Conservation (phyloP, 148 eudicot species). For the Rhododendron ovatum region DNA sequence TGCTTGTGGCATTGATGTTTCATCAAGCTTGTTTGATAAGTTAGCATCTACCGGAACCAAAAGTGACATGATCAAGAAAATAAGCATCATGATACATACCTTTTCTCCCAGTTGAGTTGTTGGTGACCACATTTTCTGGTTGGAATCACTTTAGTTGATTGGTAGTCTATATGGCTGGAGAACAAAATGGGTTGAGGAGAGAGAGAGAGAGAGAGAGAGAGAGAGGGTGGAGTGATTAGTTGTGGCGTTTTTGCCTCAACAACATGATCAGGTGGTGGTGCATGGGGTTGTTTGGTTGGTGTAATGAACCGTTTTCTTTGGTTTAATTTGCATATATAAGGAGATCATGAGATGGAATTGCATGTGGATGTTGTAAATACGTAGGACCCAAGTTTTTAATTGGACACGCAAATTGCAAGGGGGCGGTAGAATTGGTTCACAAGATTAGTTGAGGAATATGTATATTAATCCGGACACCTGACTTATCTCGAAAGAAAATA, state of each 20-base stretch:
- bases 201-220: constrained; percentile 1
- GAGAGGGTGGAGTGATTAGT: not conserved
- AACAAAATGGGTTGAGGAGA: not conserved
- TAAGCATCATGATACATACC: not conserved
- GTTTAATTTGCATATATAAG: not conserved
- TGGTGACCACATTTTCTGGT: constrained; percentile 1
- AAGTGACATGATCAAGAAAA: not conserved
- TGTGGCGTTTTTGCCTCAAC: not conserved
- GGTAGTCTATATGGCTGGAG: not conserved
- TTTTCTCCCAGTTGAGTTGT: not conserved
- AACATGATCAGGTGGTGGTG: not conserved
- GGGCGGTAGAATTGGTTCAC: not conserved
- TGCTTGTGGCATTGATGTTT: constrained; percentile 7
- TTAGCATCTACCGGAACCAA: not conserved
- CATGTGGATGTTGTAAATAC: constrained; percentile 33
- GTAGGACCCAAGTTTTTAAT: constrained; percentile 8
- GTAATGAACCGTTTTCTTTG: constrained; percentile 20
- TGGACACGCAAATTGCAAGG: not conserved
- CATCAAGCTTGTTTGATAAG: not conserved
- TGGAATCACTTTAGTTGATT: not conserved
- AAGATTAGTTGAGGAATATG: no score
- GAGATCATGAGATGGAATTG: constrained; percentile 22
- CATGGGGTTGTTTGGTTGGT: constrained; percentile 14
- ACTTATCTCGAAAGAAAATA: not conserved
- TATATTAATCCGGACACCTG: not conserved